Conservation (phyloP, 73 alveolate species). For the Durusdinium trenchii region DNA sequence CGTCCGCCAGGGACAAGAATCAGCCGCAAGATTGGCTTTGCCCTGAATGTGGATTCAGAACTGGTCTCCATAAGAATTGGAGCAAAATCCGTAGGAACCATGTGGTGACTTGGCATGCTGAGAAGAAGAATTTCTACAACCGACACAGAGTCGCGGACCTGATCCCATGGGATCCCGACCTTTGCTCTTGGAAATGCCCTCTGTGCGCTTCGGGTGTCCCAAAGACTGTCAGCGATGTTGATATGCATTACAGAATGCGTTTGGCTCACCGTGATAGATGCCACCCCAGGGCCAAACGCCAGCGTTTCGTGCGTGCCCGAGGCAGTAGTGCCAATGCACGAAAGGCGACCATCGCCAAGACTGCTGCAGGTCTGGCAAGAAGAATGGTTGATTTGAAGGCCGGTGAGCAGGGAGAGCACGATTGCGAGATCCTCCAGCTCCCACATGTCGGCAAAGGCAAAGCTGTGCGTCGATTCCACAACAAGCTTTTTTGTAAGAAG, state of each 20-base stretch:
- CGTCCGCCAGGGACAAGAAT: too few relatives aligned
- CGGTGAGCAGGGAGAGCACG: slow-evolving; percentile 5
- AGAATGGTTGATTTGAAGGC: neutral
- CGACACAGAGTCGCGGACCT: neutral
- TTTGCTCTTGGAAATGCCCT: neutral
- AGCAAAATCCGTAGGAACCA: neutral
- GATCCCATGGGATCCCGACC: neutral
- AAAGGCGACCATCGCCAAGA: slow-evolving; percentile 1
- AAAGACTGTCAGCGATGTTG: neutral
- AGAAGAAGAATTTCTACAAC: neutral
- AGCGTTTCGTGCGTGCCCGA: neutral
- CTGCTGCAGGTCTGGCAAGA: neutral
- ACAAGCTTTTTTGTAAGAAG: neutral
- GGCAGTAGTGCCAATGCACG: neutral
- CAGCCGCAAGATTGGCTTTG: neutral
- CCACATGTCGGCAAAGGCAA: neutral
- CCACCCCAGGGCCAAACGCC: slow-evolving; percentile 10
- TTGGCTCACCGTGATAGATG: neutral
- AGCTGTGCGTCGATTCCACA: neutral
- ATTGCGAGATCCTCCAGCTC: neutral
- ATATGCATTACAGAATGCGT: neutral
- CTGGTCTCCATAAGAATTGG: neutral
- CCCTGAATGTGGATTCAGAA: neutral
- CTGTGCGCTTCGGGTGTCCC: neutral
- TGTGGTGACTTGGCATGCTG: neutral